These are phyloP conservation scores for Penicillium cataractarum DNA, from an alignment of 495 filamentous ascomycete species.

Conservation along the genomic window DNA sequence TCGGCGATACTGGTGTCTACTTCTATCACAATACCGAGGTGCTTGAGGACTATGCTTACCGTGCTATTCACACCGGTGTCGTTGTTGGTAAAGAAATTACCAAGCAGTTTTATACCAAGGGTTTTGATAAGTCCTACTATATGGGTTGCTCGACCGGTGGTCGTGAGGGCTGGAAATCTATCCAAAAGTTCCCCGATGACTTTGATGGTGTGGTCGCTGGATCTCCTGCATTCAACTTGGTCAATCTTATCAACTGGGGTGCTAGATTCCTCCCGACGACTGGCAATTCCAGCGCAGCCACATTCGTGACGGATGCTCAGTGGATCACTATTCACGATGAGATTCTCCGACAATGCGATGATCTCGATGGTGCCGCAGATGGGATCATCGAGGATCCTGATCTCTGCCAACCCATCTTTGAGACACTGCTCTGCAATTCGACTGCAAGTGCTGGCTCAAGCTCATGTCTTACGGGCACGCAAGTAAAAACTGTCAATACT, in stretches of 20 bases:
- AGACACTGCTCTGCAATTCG: constrained; percentile 5
- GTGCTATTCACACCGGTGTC: constrained; percentile 54
- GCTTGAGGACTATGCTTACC: constrained; percentile 53
- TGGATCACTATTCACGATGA: constrained; percentile 1
- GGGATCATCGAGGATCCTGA: constrained; percentile 6
- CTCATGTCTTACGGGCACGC: constrained; percentile 2
- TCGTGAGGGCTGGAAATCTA: constrained; percentile 54
- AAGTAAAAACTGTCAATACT: background rate
- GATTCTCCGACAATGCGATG: constrained; percentile 4
- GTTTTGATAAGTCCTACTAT: constrained; percentile 55
- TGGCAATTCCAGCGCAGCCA: background rate
- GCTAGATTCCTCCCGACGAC: constrained; percentile 1
- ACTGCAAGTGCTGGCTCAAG: background rate
- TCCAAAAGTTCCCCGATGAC: constrained; percentile 54
- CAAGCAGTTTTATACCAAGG: constrained; percentile 49
- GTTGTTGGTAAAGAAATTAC: constrained; percentile 54
- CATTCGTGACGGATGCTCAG: background rate
- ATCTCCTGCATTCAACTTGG: constrained; percentile 45
- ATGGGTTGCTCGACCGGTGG: constrained; percentile 61
- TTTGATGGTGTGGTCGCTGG: constrained; percentile 72
- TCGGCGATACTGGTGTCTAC: constrained; percentile 24
- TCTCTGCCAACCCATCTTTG: constrained; percentile 1
- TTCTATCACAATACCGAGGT: constrained; percentile 49
- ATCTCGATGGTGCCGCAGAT: constrained; percentile 7
- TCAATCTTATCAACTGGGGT: constrained; percentile 3